Evolutionary conservation across 2,329 filamentous ascomycete species (phyloP), one percentile per base, ranked within the genome.

Genomic region (Hirsutella minnesotensis): DNA sequence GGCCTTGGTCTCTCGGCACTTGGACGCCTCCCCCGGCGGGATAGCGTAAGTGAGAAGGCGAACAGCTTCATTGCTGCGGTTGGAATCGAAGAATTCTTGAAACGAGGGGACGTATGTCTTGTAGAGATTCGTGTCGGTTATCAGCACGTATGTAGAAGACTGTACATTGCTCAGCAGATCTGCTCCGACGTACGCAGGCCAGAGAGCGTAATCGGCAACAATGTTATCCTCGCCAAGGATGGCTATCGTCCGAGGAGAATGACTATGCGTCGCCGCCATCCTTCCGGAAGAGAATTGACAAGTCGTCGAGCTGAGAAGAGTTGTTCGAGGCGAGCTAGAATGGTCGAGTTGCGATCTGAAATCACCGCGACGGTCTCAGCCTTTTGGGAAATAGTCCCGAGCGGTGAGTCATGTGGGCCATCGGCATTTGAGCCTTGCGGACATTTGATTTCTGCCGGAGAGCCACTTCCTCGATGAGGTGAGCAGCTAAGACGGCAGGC

Each of bases 51-150:
- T 84, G 49, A 98, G 77, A 22, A 98, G 77, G 35, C 89, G 81
- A 9, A 79, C 74, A 39, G 43, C 44, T 42, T 56, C 56, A 21
- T 42, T 50, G 9, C 48, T 45, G 24, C 57, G 52, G 8, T 56
- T 49, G 4, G 50, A 39, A 16, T 62, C 49, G 41, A 68, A 67
- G 1, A 50, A 55, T 18, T 58, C 43, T 57, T 79, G 65, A 63
- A 98, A 95, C 22, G 69, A 59, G n/a, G 86, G 79, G 1, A 88
- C 81, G 63, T 96, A 96, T 53, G 81, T 74, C 19, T 81, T 73
- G 47, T 76, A 77, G 47, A 98, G 77, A 59, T 96, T 96, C 38
- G 89, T 94, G 66, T 98, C 92, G 62, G 92, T 96, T 56, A 98
- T 86, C 47, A 98, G 81, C 45, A 96, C 83, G 61, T 96, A 98